Conservation (phyloP, 192 early-diverging fungal genomes). For the Gryganskiella cystojenkinii region DNA sequence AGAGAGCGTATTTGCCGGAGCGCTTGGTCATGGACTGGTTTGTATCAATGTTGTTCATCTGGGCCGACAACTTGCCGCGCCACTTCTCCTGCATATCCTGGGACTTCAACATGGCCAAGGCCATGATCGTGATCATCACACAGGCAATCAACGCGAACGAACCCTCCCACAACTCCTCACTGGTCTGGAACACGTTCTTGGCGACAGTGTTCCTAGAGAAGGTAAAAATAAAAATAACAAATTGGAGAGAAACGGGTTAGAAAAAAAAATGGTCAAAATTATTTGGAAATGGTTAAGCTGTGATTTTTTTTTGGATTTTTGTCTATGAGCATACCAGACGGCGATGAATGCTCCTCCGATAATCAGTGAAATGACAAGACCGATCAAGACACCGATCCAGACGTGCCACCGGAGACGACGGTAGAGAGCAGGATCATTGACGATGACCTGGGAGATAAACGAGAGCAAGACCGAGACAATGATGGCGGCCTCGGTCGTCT, state of each 20-base stretch:
- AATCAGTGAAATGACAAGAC: slow-evolving; percentile 73
- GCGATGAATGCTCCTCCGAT: slow-evolving; percentile 84
- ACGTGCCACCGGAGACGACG: slow-evolving; percentile 72
- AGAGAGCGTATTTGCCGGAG: slow-evolving; percentile 72
- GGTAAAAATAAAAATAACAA: neutral
- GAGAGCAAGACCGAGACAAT: slow-evolving; percentile 88
- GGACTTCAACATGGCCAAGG: slow-evolving; percentile 81
- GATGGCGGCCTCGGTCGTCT: slow-evolving; percentile 89
- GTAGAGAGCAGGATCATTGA: slow-evolving; percentile 55
- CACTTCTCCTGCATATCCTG: slow-evolving; percentile 83
- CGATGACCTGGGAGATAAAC: slow-evolving; percentile 77
- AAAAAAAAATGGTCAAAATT: neutral
- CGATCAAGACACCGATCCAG: slow-evolving; percentile 78
- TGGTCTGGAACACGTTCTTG: slow-evolving; percentile 43
- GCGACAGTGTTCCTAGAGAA: slow-evolving; percentile 52
- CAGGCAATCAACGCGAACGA: slow-evolving; percentile 82
- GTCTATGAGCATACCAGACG: slow-evolving; percentile 73
- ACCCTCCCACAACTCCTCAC: slow-evolving; percentile 87
- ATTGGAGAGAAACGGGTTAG: neutral
- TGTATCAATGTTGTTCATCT: slow-evolving; percentile 58
- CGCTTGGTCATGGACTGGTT: slow-evolving; percentile 40
- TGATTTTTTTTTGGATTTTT: no score
- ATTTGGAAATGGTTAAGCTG: no score
- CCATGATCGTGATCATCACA: slow-evolving; percentile 84
- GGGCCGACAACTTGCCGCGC: slow-evolving; percentile 66